Base-by-base conservation (phyloP, 352 stramenopile genomes). In the Phytopythium chamaehyphon region DNA sequence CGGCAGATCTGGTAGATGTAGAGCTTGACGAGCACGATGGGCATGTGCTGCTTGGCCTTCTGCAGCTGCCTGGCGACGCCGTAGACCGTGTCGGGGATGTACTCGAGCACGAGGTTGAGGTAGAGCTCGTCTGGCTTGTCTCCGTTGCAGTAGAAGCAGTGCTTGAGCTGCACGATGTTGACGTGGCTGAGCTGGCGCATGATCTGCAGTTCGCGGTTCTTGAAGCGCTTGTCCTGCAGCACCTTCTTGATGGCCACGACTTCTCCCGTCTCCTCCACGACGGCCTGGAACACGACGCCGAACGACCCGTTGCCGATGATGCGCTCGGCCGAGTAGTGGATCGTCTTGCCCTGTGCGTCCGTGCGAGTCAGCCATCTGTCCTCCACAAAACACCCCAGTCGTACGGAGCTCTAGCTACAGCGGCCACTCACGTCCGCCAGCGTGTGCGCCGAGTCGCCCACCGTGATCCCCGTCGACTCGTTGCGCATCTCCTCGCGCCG, bases 261-360 rank as follows among this genome's bases (percentile, higher is more conserved):
- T 69, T 99, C 93, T 6, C 95, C 91, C 12, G 96, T 98, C 61
- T 99, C 96, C 48, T 98, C 93, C 14, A 99, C 92, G 12, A 83
- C 90, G 8, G 96, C 97, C 67, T 98, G 90, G 64, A 99, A 99
- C 22, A 99, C 97, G 12, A 99, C 97, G 12, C 97, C 97, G 67
- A 99, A 99, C 2, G 93, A 98, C 19, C 97, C 97, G 68, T 99
- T 99, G n/a, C 97, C 97, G 59, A 99, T 99, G 59, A 99, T 99
- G 11, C 95, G 80, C 61, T 99, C 96, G 1, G 97, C 97, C 35
- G 95, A 98, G 66, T 99, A 99, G 48, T 93, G 81, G 43, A 95
- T 93, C 26, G 85, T 95, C 64, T 92, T 90, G 47, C 85, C 85
- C 82, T 95, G 40, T 31, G 7, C 19, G 10, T 24, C 5, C 19